Conservation (phyloP, 2,329 filamentous ascomycete genomes). For the Fusarium sarcochroum region DNA sequence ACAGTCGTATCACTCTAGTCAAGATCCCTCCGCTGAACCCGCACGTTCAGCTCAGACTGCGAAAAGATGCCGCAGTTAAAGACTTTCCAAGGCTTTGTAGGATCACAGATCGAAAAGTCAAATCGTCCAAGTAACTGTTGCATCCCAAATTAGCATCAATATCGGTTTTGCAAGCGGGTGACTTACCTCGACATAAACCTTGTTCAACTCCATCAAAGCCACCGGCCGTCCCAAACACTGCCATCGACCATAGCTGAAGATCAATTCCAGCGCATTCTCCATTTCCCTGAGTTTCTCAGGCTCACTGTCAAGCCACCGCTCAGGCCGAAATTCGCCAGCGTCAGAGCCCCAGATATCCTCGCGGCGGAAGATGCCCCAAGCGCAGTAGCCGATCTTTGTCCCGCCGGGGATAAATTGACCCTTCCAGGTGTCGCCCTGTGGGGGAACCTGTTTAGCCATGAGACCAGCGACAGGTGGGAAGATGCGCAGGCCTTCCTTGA, state of each 20-base stretch:
- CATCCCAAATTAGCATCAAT: neutral
- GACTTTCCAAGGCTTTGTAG: slow-evolving; percentile 51
- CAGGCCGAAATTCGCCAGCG: slow-evolving; percentile 52
- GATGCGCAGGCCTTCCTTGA: slow-evolving; percentile 63
- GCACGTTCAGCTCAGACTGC: slow-evolving; percentile 51
- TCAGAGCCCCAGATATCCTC: slow-evolving; percentile 55
- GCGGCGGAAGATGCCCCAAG: slow-evolving; percentile 54
- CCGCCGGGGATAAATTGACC: slow-evolving; percentile 53
- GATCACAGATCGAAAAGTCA: slow-evolving; percentile 51
- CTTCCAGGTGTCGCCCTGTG: slow-evolving; percentile 51
- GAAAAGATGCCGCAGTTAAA: slow-evolving; percentile 51
- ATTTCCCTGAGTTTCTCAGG: slow-evolving; percentile 51
- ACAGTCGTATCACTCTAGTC: neutral
- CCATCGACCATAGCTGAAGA: slow-evolving; percentile 58
- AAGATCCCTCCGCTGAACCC: slow-evolving; percentile 5
- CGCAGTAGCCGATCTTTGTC: slow-evolving; percentile 52
- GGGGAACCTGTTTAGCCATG: slow-evolving; percentile 55
- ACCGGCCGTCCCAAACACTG: slow-evolving; percentile 57
- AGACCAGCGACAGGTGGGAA: slow-evolving; percentile 55
- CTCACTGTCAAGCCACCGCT: slow-evolving; percentile 55
- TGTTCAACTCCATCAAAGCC: slow-evolving; percentile 58
- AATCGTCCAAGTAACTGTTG: slow-evolving; percentile 51
- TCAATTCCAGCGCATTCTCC: slow-evolving; percentile 56
- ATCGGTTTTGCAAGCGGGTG: accelerated
- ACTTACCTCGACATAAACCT: slow-evolving; percentile 58